Percentiles rank a stretch among this genome's conserved stretches.
These are phyloP conservation scores for Penicillium egyptiacum DNA, from an alignment of 495 filamentous ascomycete species.

Conservation along the genomic window DNA sequence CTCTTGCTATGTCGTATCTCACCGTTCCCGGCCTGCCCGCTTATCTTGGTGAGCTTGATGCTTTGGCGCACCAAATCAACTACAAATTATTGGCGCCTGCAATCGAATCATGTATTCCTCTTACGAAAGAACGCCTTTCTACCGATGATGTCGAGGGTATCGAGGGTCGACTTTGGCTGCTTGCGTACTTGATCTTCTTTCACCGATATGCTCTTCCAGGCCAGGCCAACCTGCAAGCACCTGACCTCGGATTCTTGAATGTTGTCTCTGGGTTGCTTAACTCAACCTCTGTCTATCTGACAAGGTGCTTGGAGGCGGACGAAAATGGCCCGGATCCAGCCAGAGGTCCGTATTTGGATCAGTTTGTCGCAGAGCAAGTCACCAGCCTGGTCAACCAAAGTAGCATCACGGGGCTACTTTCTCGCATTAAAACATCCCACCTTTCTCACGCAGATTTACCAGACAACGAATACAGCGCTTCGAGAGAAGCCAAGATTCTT, in stretches of 20 bases:
- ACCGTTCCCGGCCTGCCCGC: slow-evolving; percentile 46
- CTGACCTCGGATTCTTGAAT: slow-evolving; percentile 61
- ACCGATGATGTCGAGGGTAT: slow-evolving; percentile 34
- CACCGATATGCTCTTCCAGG: slow-evolving; percentile 53
- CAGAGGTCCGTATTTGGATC: slow-evolving; percentile 43
- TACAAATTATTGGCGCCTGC: slow-evolving; percentile 55
- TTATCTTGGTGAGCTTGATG: slow-evolving; percentile 45
- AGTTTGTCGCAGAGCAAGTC: slow-evolving; percentile 61
- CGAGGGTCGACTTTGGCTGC: slow-evolving; percentile 64
- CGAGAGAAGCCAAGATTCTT: slow-evolving; percentile 67
- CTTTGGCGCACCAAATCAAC: slow-evolving; percentile 50
- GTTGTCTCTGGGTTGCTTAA: slow-evolving; percentile 64
- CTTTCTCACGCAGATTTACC: slow-evolving; percentile 29
- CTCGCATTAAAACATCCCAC: slow-evolving; percentile 38
- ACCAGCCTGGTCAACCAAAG: slow-evolving; percentile 64
- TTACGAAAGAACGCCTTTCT: slow-evolving; percentile 27
- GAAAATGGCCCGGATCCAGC: slow-evolving; percentile 38
- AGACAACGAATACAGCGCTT: slow-evolving; percentile 30
- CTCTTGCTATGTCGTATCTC: slow-evolving; percentile 57
- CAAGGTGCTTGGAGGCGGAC: slow-evolving; percentile 54
- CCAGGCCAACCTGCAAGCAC: slow-evolving; percentile 38
- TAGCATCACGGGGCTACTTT: slow-evolving; percentile 60
- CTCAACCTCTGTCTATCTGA: slow-evolving; percentile 60
- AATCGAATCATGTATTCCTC: slow-evolving; percentile 36
- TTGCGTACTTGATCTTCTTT: slow-evolving; percentile 79